phyloP scores from a whole-genome alignment of 2,329 filamentous ascomycete species.

The Camillea tinctor region DNA sequence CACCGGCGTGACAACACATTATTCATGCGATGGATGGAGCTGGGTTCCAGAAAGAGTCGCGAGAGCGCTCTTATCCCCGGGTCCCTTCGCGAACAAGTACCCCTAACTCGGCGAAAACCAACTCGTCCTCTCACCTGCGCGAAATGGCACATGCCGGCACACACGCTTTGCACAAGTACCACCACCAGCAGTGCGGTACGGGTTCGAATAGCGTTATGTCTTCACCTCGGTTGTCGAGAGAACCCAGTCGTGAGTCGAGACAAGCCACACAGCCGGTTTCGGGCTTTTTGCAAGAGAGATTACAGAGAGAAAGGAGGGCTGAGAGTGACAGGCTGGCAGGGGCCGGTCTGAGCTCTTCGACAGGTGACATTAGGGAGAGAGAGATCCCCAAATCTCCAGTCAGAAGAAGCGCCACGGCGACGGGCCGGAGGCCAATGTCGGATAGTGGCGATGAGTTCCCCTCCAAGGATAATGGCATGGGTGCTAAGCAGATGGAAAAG shows the following conservation, averaged over 20 bases:
- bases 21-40: constrained; percentile 25
- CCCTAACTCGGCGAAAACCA: constrained; percentile 39
- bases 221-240: constrained; percentile 41
- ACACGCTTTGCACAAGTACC: constrained; percentile 39
- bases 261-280: constrained; percentile 43
- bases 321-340: constrained; percentile 46
- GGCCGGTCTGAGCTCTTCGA: constrained; percentile 36
- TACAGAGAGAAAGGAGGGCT: constrained; percentile 50
- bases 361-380: constrained; percentile 37
- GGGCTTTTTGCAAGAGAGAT: constrained; percentile 53
- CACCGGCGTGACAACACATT: neutral
- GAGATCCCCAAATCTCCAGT: constrained; percentile 39
- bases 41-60: constrained; percentile 20
- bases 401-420: constrained; percentile 31
- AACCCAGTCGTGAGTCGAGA: constrained; percentile 42
- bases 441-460: constrained; percentile 40
- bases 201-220: constrained; percentile 36
- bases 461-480: constrained; percentile 53
- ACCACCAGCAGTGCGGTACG: constrained; percentile 39
- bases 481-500: constrained; percentile 67
- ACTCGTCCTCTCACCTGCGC: constrained; percentile 41
- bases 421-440: constrained; percentile 42
- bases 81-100: constrained; percentile 45
- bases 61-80: constrained; percentile 36
- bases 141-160: constrained; percentile 37